These are phyloP conservation scores for Scheffersomyces parashehatae DNA, from an alignment of 1,139 yeast species.

Conservation along the genomic window DNA sequence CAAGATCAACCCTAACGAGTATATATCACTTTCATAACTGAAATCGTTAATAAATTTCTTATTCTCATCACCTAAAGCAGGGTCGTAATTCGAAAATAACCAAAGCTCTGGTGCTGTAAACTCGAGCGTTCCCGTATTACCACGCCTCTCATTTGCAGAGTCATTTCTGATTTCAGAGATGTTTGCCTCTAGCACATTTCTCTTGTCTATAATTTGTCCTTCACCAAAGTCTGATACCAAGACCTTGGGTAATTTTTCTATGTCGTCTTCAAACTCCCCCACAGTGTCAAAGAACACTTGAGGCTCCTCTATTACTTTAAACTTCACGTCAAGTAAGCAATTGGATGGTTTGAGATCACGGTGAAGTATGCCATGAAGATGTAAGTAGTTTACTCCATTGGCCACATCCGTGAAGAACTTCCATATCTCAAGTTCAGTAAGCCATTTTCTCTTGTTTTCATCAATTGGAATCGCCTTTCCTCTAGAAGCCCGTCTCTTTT, in stretches of 20 bases:
- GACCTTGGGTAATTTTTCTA: conserved; percentile 55
- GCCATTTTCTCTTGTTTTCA: conserved; percentile 21
- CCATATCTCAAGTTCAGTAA: conserved; percentile 45
- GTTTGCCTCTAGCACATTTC: conserved; percentile 12
- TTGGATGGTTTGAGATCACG: conserved; percentile 89
- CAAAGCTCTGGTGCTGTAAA: conserved; percentile 85
- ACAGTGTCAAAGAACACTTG: conserved; percentile 9
- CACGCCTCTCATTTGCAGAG: conserved; percentile 35
- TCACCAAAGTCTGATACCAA: conserved; percentile 91
- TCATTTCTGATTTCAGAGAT: conserved; percentile 7
- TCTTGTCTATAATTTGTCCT: conserved; percentile 66
- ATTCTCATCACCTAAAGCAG: conserved; percentile 14
- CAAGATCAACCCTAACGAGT: conserved; percentile 79
- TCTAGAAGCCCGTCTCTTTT: conserved; percentile 17
- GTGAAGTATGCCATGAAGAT: conserved; percentile 73
- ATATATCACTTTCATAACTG: conserved; percentile 72
- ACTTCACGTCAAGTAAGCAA: conserved; percentile 57
- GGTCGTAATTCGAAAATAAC: conserved; percentile 27
- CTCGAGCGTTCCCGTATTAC: conserved; percentile 84
- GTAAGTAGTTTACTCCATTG: conserved; percentile 71
- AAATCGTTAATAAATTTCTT: conserved; percentile 48
- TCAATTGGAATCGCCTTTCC: conserved; percentile 4
- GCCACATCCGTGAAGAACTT: conserved; percentile 68
- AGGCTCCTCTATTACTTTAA: conserved; percentile 13
- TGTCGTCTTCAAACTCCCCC: conserved; percentile 23